A percentile compares a stretch with the other conserved stretches of the same genome.
Conservation (phyloP, 768 basidiomycete species). For the Rhodosporidiobolus odoratus region DNA sequence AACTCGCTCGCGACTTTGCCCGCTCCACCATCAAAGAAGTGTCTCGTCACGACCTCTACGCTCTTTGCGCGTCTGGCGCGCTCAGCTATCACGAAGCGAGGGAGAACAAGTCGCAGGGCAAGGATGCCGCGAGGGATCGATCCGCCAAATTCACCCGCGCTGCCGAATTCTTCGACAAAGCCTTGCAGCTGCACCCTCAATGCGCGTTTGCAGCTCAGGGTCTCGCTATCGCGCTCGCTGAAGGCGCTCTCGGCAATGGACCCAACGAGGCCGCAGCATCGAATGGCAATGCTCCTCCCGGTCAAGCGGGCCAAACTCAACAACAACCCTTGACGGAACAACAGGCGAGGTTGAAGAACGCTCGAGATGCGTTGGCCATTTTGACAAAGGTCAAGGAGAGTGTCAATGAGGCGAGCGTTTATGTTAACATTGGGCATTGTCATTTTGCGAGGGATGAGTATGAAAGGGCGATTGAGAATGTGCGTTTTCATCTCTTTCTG, state of each 20-base stretch:
- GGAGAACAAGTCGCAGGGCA: conserved; percentile 51
- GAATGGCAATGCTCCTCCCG: conserved; percentile 35
- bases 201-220: conserved; percentile 95
- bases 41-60: conserved; percentile 82
- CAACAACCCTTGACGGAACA: conserved; percentile 55
- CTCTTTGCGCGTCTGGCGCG: conserved; percentile 82
- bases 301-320: conserved; percentile 53
- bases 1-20: conserved; percentile 79
- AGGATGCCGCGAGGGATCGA: conserved; percentile 60
- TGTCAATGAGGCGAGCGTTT: conserved; percentile 73
- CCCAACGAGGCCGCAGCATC: conserved; percentile 13
- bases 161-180: conserved; percentile 90
- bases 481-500: conserved; percentile 47
- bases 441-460: conserved; percentile 88
- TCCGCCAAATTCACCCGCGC: conserved; percentile 69
- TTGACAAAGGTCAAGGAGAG: conserved; percentile 88
- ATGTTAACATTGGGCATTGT: conserved; percentile 94
- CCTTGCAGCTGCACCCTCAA: conserved; percentile 70
- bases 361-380: conserved; percentile 79
- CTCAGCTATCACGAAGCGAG: conserved; percentile 78
- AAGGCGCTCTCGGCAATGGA: conserved; percentile 69
- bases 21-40: conserved; percentile 76
- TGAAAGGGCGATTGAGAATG: conserved; percentile 91
- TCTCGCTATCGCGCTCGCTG: conserved; percentile 85
- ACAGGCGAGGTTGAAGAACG: conserved; percentile 60